A percentile compares a stretch with the other conserved stretches of the same genome.
Evolutionary conservation across 2,329 filamentous ascomycete genomes (phyloP).

Genomic region (Ophiostoma sp.): DNA sequence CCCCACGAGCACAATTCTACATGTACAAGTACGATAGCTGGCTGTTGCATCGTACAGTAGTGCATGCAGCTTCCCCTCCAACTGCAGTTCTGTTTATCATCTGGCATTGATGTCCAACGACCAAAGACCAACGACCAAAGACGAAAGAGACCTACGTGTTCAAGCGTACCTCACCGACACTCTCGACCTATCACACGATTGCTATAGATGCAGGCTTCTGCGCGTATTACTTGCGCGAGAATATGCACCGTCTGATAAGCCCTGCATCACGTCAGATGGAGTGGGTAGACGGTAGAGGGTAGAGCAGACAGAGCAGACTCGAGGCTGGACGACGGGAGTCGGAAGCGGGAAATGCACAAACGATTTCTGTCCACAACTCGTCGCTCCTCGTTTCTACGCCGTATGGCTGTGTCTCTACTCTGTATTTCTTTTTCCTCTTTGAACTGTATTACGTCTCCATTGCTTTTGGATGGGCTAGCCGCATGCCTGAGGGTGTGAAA

Average conservation of each 20-base stretch:
- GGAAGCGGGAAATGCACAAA: too few relatives aligned
- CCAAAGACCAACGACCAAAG: background rate
- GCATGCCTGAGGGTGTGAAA: background rate
- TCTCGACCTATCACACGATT: background rate
- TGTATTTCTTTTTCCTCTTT: background rate
- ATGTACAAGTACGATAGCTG: too few relatives aligned
- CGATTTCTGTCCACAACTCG: too few relatives aligned
- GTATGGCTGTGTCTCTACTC: too few relatives aligned
- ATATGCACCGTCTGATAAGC: background rate
- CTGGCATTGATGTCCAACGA: too few relatives aligned
- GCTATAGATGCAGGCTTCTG: background rate
- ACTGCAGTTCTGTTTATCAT: background rate
- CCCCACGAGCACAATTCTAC: too few relatives aligned
- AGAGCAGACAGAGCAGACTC: background rate
- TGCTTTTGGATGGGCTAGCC: background rate
- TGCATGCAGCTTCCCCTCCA: too few relatives aligned
- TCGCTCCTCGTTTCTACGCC: too few relatives aligned
- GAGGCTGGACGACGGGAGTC: too few relatives aligned
- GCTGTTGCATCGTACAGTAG: too few relatives aligned
- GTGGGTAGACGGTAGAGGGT: background rate
- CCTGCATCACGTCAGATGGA: constrained; percentile 3
- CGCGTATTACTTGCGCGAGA: constrained; percentile 11
- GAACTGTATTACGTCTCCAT: background rate
- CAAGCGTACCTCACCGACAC: background rate
- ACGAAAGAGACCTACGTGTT: background rate